These are phyloP conservation scores for Akanthomyces dipterigenus DNA, from an alignment of 2,329 filamentous ascomycete species.

Conservation along the genomic window DNA sequence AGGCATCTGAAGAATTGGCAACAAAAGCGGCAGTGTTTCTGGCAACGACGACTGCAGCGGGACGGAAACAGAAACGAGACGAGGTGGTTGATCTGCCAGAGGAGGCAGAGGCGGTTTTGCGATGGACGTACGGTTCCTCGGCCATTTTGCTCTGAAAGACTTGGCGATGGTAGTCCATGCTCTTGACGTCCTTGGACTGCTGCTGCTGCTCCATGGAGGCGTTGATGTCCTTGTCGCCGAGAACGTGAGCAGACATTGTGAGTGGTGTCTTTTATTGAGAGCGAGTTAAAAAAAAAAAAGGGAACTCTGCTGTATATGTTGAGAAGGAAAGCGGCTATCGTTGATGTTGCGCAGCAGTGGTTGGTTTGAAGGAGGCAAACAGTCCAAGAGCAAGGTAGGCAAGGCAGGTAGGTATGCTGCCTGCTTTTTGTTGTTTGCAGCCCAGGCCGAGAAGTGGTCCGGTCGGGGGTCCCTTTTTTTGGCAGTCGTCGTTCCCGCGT, in stretches of 20 bases:
- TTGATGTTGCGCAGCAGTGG: not conserved
- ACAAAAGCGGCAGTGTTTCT: not conserved
- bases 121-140: constrained; percentile 52
- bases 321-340: not conserved
- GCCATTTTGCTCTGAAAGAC: constrained; percentile 67
- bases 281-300: not conserved
- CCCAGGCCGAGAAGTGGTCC: not conserved
- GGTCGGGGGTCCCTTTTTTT: constrained; percentile 1
- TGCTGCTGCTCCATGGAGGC: constrained; percentile 33
- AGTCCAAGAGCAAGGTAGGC: not conserved
- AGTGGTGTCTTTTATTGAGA: constrained; percentile 27
- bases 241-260: constrained; percentile 53
- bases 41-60: not conserved
- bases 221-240: constrained; percentile 62
- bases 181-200: constrained; percentile 47
- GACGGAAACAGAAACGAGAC: not conserved
- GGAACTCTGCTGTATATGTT: not conserved
- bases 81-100: not conserved
- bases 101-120: not conserved
- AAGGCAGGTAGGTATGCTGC: not conserved
- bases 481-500: not conserved
- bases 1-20: constrained; percentile 8
- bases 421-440: not conserved
- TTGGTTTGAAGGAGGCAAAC: not conserved
- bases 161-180: constrained; percentile 73